phyloP scores from a whole-genome alignment of 192 early-diverging fungal genomes.

The Thamnidium elegans region DNA sequence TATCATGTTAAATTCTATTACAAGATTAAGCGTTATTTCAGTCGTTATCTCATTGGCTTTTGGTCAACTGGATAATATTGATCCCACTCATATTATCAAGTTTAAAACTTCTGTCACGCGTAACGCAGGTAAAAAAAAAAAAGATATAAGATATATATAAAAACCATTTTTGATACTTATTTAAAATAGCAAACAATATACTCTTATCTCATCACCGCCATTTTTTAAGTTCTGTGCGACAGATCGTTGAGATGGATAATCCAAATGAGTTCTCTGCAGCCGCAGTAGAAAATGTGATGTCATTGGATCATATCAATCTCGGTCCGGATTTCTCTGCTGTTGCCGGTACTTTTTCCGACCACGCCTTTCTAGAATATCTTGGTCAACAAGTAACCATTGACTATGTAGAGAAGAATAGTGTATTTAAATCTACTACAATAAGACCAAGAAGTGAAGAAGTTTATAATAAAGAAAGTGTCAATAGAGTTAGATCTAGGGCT shows the following conservation, averaged over 20 bases:
- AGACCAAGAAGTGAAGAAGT: not conserved
- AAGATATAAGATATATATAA: not conserved
- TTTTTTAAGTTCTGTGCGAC: not conserved
- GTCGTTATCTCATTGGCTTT: not conserved
- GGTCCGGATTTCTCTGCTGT: conserved; percentile 19
- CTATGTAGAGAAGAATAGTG: conserved; percentile 27
- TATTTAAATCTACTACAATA: conserved; percentile 14
- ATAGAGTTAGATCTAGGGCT: not conserved
- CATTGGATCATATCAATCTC: conserved; percentile 12
- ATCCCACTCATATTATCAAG: conserved; percentile 36
- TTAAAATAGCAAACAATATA: conserved; percentile 11
- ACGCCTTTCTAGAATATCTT: conserved; percentile 23
- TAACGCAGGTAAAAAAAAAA: conserved; percentile 10
- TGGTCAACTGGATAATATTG: not conserved
- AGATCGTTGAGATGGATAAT: not conserved
- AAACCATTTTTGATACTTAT: not conserved
- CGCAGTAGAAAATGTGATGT: conserved; percentile 4
- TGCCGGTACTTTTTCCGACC: conserved; percentile 26
- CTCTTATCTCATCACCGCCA: conserved; percentile 10
- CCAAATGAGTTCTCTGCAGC: not conserved
- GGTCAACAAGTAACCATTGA: conserved; percentile 7
- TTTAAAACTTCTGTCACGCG: conserved; percentile 21
- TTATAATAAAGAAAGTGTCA: not conserved
- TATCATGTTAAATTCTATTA: too few species aligned
- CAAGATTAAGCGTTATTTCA: conserved; percentile 5